Conservation (phyloP, 2,329 filamentous ascomycete species). For the Pseudogymnoascus sp. region DNA sequence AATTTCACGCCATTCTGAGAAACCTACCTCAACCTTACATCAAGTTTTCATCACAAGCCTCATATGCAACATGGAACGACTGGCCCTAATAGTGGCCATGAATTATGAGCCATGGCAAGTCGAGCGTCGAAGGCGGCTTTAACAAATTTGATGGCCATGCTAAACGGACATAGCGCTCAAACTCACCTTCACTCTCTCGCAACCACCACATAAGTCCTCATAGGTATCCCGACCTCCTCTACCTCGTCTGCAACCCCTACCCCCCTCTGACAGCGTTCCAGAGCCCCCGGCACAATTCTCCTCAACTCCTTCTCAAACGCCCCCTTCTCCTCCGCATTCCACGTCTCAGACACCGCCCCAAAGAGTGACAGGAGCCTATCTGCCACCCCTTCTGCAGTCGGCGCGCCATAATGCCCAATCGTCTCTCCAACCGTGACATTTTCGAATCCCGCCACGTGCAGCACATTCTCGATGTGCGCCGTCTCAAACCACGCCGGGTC, state of each 20-base stretch:
- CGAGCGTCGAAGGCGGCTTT: not conserved
- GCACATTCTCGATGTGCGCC: not conserved
- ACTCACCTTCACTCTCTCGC: not conserved
- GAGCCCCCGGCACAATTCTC: not conserved
- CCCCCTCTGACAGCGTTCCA: not conserved
- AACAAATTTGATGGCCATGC: not conserved
- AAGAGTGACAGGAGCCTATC: not conserved
- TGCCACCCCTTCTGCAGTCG: not conserved
- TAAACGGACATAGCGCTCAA: too few species aligned
- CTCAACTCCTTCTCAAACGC: not conserved
- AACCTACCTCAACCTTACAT: not conserved
- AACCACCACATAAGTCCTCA: not conserved
- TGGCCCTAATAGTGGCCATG: not conserved
- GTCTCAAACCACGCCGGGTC: not conserved
- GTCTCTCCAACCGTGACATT: not conserved
- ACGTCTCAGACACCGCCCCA: not conserved
- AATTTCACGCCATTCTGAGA: not conserved
- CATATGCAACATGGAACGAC: not conserved
- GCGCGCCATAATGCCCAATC: not conserved
- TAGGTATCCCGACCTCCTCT: not conserved
- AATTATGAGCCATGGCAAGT: not conserved
- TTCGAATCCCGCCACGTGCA: not conserved
- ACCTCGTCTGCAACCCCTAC: not conserved
- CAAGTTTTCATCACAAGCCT: not conserved
- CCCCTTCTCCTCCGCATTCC: not conserved